These are phyloP conservation scores for Solanum microdontum DNA, from an alignment of 257 asterid species.

Conservation along the genomic window DNA sequence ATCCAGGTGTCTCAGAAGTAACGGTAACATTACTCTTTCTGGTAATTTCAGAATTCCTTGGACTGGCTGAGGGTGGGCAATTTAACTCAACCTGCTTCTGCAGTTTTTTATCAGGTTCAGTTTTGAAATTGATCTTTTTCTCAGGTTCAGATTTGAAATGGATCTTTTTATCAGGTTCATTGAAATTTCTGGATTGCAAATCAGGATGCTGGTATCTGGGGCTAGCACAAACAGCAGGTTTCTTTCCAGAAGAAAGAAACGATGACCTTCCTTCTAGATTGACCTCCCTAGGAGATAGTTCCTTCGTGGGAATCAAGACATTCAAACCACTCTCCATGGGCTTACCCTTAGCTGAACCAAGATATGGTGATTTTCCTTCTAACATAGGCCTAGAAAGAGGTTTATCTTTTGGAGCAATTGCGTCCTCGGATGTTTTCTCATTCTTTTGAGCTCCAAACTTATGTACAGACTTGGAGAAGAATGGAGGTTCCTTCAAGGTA, in stretches of 20 bases:
- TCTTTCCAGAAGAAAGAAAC: constrained; percentile 32
- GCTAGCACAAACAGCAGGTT: constrained; percentile 21
- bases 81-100: constrained; percentile 46
- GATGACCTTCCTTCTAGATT: constrained; percentile 32
- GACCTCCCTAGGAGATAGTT: constrained; percentile 33
- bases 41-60: constrained; percentile 20
- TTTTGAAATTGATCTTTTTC: neutral
- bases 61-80: constrained; percentile 31
- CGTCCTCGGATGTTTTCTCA: constrained; percentile 18
- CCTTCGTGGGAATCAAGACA: constrained; percentile 9
- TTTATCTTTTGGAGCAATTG: constrained; percentile 17
- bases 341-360: constrained; percentile 31
- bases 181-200: constrained; percentile 28
- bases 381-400: constrained; percentile 16
- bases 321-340: constrained; percentile 24
- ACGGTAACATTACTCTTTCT: constrained; percentile 25
- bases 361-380: constrained; percentile 31
- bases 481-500: constrained; percentile 52
- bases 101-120: constrained; percentile 40
- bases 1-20: constrained; percentile 33
- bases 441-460: constrained; percentile 23
- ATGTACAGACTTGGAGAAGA: constrained; percentile 29
- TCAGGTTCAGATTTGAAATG: neutral
- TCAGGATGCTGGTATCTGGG: constrained; percentile 34
- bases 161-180: constrained; percentile 38